Percentiles rank a stretch among this genome's conserved stretches.
These are phyloP conservation scores for Pseudonectria foliicola DNA, from an alignment of 2,329 filamentous ascomycete species.

Conservation along the genomic window DNA sequence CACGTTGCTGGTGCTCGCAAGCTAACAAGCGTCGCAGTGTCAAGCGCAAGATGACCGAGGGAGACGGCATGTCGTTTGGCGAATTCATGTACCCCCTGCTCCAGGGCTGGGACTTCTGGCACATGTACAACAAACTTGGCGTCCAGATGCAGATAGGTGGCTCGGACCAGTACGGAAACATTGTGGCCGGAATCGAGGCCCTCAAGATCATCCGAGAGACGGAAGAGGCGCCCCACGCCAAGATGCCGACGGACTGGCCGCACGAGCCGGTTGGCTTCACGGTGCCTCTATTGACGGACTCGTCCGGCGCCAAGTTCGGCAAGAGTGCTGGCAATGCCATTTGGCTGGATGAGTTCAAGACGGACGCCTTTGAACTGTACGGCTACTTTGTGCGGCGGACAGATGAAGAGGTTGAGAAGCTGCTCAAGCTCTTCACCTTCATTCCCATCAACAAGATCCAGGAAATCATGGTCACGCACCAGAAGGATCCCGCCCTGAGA, in stretches of 20 bases:
- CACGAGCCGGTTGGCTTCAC: slow-evolving; percentile 76
- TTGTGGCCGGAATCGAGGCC: slow-evolving; percentile 79
- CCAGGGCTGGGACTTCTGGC: slow-evolving; percentile 96
- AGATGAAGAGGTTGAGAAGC: slow-evolving; percentile 72
- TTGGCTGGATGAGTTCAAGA: slow-evolving; percentile 82
- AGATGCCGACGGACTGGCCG: slow-evolving; percentile 34
- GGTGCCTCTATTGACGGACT: slow-evolving; percentile 79
- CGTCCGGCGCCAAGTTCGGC: slow-evolving; percentile 83
- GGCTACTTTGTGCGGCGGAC: slow-evolving; percentile 79
- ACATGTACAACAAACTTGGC: slow-evolving; percentile 60
- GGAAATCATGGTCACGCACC: slow-evolving; percentile 61
- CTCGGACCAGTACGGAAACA: slow-evolving; percentile 95
- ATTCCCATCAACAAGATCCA: slow-evolving; percentile 64
- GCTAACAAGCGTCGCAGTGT: slow-evolving; percentile 39
- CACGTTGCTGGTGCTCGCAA: neutral
- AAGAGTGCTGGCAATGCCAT: slow-evolving; percentile 92
- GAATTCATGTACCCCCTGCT: slow-evolving; percentile 92
- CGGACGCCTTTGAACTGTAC: slow-evolving; percentile 79
- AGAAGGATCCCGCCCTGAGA: slow-evolving; percentile 60
- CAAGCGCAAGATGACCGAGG: slow-evolving; percentile 73
- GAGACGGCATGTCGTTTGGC: slow-evolving; percentile 87
- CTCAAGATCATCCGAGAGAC: slow-evolving; percentile 65
- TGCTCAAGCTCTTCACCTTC: slow-evolving; percentile 89
- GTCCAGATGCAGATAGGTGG: slow-evolving; percentile 88
- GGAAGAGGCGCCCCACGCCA: slow-evolving; percentile 38